Evolutionary conservation across 139 green algal species (phyloP), one percentile per base, ranked within the genome.

Genomic region (Closterium sp.): DNA sequence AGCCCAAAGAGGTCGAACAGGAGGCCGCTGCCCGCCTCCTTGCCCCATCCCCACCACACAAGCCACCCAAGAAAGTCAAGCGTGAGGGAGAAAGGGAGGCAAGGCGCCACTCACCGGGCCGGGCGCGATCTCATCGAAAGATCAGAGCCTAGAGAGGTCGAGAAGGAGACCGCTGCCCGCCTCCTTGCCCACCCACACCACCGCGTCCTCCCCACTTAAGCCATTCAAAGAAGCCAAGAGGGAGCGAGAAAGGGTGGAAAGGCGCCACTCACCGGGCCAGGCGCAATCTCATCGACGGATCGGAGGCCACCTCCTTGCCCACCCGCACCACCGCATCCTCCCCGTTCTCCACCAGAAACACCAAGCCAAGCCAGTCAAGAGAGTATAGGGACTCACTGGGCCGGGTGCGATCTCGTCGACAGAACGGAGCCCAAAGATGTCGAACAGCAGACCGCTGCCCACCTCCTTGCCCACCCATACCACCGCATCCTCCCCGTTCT

Each of bases 121-220:
- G 6, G 36, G 36, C 4, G 23, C 28, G 35, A 21, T 35, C 31
- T 33, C 4, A n/a, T n/a, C n/a, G n/a, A n/a, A n/a, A n/a, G n/a
- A n/a, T n/a, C n/a, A n/a, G n/a, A n/a, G n/a, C n/a, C 31, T 6
- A 87, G 6, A 35, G 31, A 33, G 32, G 84, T 87, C 33, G 25
- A 34, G 84, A 25, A 34, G n/a, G n/a, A n/a, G n/a, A n/a, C n/a
- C n/a, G n/a, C n/a, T n/a, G n/a, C n/a, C n/a, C n/a, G n/a, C n/a
- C n/a, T n/a, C n/a, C n/a, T n/a, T n/a, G n/a, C n/a, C n/a, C n/a
- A 99, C 76, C 97, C 97, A 99, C 88, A 99, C 91, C 34, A 98
- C 89, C 34, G 97, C 76, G 28, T 85, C 28, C 76, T 85, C 28
- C 76, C 28, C 25, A 85, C 25, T 28, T 85, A 28, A 85, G 28